phyloP scores from a whole-genome alignment of 2,329 filamentous ascomycete species.

The Aaosphaeria arxii region DNA sequence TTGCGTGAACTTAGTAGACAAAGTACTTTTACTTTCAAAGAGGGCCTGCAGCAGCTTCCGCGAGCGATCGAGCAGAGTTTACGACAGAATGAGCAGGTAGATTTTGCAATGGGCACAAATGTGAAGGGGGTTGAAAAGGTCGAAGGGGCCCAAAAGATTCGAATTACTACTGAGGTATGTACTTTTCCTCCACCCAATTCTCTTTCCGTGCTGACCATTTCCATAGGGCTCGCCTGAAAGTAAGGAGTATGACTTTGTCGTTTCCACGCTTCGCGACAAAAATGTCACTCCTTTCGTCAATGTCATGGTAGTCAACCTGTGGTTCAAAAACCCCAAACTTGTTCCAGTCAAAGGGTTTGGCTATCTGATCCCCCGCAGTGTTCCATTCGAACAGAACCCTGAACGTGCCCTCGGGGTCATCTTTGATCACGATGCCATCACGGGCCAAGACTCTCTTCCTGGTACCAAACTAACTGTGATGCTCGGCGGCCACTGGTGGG shows the following conservation, averaged over 20 bases:
- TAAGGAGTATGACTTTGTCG: constrained; percentile 25
- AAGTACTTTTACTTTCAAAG: constrained; percentile 44
- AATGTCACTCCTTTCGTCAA: constrained; percentile 63
- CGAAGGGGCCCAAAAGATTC: constrained; percentile 12
- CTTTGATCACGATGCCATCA: constrained; percentile 74
- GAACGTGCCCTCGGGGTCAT: constrained; percentile 86
- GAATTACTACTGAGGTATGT: constrained; percentile 24
- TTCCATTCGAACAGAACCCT: constrained; percentile 70
- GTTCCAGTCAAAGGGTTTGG: constrained; percentile 74
- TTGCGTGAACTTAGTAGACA: constrained; percentile 5
- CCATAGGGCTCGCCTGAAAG: constrained; percentile 5
- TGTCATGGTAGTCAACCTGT: constrained; percentile 91
- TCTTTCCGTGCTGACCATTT: background rate
- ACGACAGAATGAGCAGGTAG: constrained; percentile 37
- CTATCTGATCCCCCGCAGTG: constrained; percentile 80
- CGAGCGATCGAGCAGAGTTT: constrained; percentile 35
- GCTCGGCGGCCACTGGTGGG: constrained; percentile 91
- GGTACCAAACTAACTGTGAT: constrained; percentile 93
- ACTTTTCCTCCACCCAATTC: background rate
- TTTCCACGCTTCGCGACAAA: constrained; percentile 40
- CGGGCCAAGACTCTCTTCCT: constrained; percentile 52
- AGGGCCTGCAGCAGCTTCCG: constrained; percentile 42
- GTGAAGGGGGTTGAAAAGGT: constrained; percentile 17
- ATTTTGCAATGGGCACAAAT: constrained; percentile 36
- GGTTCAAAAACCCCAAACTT: constrained; percentile 65